phyloP scores from a whole-genome alignment of 257 asterid genomes.

The Lycium ferocissimum region DNA sequence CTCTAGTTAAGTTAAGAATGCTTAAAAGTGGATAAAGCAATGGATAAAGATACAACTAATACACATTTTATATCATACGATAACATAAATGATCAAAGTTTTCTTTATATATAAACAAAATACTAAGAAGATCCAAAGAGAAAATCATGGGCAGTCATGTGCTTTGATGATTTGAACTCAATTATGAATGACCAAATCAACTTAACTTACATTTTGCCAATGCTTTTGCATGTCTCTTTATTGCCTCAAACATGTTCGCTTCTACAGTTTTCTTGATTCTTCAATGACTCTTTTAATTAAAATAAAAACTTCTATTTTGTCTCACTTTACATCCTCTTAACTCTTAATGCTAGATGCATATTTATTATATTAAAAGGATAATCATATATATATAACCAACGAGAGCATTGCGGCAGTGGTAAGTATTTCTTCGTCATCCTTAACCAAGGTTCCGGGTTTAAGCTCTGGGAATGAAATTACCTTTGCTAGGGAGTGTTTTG shows the following conservation, averaged over 20 bases:
- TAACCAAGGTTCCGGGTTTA: too few species aligned
- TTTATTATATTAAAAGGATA: too few species aligned
- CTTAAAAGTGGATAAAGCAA: not conserved
- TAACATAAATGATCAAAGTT: too few species aligned
- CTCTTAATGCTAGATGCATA: not conserved
- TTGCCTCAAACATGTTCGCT: constrained; percentile 1
- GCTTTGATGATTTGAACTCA: constrained; percentile 23
- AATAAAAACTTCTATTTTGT: not conserved
- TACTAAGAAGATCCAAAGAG: not conserved
- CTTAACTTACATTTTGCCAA: constrained; percentile 25
- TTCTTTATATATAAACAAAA: not conserved
- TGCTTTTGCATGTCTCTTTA: constrained; percentile 20
- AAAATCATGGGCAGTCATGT: constrained; percentile 35
- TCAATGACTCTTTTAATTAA: not conserved
- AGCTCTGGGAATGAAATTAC: too few species aligned
- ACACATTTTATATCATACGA: not conserved
- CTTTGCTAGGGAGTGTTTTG: too few species aligned
- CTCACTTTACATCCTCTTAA: not conserved
- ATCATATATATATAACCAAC: not conserved
- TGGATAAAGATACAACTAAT: constrained; percentile 14
- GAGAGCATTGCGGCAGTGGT: not conserved
- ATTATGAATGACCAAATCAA: constrained; percentile 24
- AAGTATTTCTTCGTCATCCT: too few species aligned
- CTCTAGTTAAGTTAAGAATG: not conserved
- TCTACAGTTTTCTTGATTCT: not conserved